Percentiles rank a stretch among this genome's conserved stretches.
Evolutionary conservation across 2,329 filamentous ascomycete genomes (phyloP).

Genomic region (Magnaporthales sp.): DNA sequence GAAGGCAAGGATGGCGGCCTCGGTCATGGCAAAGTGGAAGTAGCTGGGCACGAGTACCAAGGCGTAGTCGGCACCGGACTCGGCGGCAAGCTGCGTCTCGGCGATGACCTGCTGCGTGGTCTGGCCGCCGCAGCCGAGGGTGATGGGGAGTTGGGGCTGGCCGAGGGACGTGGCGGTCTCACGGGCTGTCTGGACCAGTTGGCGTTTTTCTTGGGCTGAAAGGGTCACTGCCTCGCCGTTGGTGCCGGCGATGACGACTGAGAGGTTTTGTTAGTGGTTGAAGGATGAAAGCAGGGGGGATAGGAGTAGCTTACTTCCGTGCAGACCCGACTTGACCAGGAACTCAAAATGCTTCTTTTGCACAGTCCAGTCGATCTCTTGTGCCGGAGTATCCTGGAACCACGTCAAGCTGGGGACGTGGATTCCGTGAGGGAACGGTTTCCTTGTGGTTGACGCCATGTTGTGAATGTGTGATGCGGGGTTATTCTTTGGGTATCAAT

Average conservation of each 20-base stretch:
- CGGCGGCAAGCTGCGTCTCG: slow-evolving; percentile 52
- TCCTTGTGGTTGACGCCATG: neutral
- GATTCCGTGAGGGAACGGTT: slow-evolving; percentile 33
- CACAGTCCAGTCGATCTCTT: slow-evolving; percentile 47
- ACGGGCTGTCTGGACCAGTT: slow-evolving; percentile 53
- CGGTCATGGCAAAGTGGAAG: slow-evolving; percentile 56
- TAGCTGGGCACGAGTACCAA: slow-evolving; percentile 64
- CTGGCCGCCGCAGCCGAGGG: slow-evolving; percentile 58
- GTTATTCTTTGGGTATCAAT: neutral
- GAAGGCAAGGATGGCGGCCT: slow-evolving; percentile 51
- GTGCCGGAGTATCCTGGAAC: slow-evolving; percentile 32
- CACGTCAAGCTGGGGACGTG: slow-evolving; percentile 49
- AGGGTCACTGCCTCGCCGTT: slow-evolving; percentile 69
- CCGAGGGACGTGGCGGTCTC: slow-evolving; percentile 47
- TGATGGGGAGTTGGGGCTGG: slow-evolving; percentile 49
- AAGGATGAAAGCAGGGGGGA: slow-evolving; percentile 1
- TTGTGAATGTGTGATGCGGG: neutral
- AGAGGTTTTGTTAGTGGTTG: slow-evolving; percentile 11
- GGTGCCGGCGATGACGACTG: slow-evolving; percentile 59
- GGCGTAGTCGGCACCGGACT: slow-evolving; percentile 57
- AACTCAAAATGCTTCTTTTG: slow-evolving; percentile 45
- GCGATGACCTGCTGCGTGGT: slow-evolving; percentile 59
- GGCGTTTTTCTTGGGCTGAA: slow-evolving; percentile 51
- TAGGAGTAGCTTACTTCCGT: slow-evolving; percentile 29
- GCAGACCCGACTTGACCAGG: slow-evolving; percentile 41